Evolutionary conservation across 2,329 filamentous ascomycete genomes (phyloP), one percentile per base, ranked within the genome.

Genomic region (Aspergillus versicolor): DNA sequence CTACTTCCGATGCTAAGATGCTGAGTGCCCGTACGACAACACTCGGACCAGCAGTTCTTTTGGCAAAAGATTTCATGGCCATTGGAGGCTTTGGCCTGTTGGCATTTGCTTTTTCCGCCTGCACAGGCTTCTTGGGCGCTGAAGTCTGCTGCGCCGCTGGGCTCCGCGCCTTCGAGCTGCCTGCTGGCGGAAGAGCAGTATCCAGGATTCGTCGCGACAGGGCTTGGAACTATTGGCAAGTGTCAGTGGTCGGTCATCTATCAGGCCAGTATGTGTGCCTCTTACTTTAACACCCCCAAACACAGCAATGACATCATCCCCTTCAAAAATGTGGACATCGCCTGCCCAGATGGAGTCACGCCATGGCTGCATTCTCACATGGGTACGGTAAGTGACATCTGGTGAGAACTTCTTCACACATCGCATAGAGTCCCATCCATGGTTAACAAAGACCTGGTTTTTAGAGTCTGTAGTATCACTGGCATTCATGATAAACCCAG

Each of bases 371-470:
- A 87, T 87, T 66, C 83, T 81, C 52, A 86, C 84, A 65, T 86
- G 86, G 40, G 82, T 84, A 60, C 78, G 80, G 65, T 86, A 85
- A 57, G 80, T 81, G 65, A 79, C 78, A 60, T 79, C 77, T 3
- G 78, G 71, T 30, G 80, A 78, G 40, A 84, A 74, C 59, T 77
- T 75, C 67, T 81, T 80, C 43, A 83, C 73, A 63, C 83, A 81
- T 62, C 82, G 82, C 76, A 87, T 82, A 3, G 81, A 83, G 47
- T 80, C 79, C 84, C 84, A 87, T 27, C 84, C 84, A 63, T 86
- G 84, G 41, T 83, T 85, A 59, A 87, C 83, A 68, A 83, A 86
- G 58, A 85, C 83, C 49, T 81, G 80, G 62, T 83, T 82, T 65
- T 83, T 82, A 1, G 83, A 84, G 65, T 86, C 83, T 21, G 84